phyloP scores from a whole-genome alignment of 179 eudicot genomes.

The Beta macrorhiza region DNA sequence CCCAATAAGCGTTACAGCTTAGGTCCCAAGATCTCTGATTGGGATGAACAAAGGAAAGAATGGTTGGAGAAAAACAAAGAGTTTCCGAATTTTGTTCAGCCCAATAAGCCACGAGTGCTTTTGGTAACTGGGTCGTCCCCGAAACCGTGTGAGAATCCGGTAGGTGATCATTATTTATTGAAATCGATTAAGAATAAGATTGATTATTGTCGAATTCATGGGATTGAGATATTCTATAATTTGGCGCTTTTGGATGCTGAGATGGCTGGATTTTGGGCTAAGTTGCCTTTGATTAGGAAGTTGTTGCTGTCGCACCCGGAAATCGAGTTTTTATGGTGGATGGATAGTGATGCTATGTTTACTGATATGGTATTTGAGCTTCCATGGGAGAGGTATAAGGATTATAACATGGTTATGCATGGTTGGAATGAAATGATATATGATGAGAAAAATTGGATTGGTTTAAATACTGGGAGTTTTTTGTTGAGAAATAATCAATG shows the following conservation, averaged over 20 bases:
- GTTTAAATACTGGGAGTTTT: constrained; percentile 47
- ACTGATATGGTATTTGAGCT: constrained; percentile 55
- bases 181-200: constrained; percentile 56
- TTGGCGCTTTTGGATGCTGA: constrained; percentile 50
- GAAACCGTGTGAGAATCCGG: constrained; percentile 26
- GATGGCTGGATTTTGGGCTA: constrained; percentile 53
- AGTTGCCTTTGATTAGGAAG: constrained; percentile 46
- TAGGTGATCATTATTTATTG: constrained; percentile 51
- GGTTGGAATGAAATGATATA: constrained; percentile 53
- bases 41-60: constrained; percentile 39
- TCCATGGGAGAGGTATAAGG: constrained; percentile 46
- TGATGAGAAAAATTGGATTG: constrained; percentile 52
- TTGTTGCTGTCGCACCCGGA: constrained; percentile 48
- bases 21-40: constrained; percentile 52
- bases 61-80: constrained; percentile 38
- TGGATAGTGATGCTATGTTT: constrained; percentile 61
- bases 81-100: constrained; percentile 35
- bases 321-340: constrained; percentile 57
- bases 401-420: constrained; percentile 41
- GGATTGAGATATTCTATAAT: constrained; percentile 47
- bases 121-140: constrained; percentile 50
- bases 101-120: constrained; percentile 43
- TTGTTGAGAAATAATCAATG: constrained; percentile 48
- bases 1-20: constrained; percentile 31
- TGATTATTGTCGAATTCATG: constrained; percentile 52